Evolutionary conservation across 345 rosid genomes (phyloP).

Genomic region (Physaria fendleri): DNA sequence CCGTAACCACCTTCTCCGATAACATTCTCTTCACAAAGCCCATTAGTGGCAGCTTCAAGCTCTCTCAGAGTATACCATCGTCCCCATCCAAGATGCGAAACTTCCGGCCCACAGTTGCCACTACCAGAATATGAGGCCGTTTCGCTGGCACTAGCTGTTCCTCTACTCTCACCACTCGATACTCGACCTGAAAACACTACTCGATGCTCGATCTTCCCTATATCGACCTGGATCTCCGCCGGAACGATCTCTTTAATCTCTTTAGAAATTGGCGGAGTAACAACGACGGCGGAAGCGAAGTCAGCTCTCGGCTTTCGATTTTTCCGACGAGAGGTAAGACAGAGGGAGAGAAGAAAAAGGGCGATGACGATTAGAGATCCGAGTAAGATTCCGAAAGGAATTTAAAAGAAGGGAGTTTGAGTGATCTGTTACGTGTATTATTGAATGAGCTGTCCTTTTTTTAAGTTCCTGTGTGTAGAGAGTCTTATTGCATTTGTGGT

Average conservation of each 20-base stretch:
- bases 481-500: constrained; percentile 13
- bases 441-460: constrained; percentile 29
- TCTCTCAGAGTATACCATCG: constrained; percentile 67
- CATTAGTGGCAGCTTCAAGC: constrained; percentile 69
- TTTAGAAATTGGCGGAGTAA: constrained; percentile 48
- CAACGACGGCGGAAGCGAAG: constrained; percentile 21
- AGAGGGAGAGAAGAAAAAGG: constrained; percentile 77
- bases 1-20: constrained; percentile 96
- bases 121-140: constrained; percentile 46
- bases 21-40: constrained; percentile 68
- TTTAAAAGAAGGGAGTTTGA: neutral
- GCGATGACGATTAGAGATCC: constrained; percentile 76
- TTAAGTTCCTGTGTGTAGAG: constrained; percentile 27
- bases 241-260: constrained; percentile 78
- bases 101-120: constrained; percentile 42
- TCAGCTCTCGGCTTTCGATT: constrained; percentile 27
- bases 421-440: constrained; percentile 7
- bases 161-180: constrained; percentile 75
- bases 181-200: constrained; percentile 69
- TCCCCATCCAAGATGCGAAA: constrained; percentile 58
- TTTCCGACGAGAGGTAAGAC: constrained; percentile 59
- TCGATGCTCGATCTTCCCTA: constrained; percentile 87
- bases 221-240: constrained; percentile 83
- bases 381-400: constrained; percentile 49
- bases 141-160: constrained; percentile 55